phyloP scores from a whole-genome alignment of 805 yeast species.

The Metschnikowia dekortorum region DNA sequence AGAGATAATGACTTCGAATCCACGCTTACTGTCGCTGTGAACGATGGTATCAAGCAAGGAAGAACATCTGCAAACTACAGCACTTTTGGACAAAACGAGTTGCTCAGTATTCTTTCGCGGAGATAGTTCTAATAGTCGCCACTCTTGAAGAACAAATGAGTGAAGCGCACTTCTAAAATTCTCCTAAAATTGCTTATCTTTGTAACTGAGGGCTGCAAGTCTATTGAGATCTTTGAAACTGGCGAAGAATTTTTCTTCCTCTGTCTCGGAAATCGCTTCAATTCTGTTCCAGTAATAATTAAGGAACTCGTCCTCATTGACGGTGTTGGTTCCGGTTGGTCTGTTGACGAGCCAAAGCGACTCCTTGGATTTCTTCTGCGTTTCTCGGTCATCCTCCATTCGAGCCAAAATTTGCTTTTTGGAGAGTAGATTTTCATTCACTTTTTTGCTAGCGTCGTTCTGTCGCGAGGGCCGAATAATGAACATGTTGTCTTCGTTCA shows the following conservation, averaged over 20 bases:
- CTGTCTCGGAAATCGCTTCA: slow-evolving; percentile 46
- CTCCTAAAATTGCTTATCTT: slow-evolving; percentile 34
- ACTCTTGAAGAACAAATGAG: neutral
- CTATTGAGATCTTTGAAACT: slow-evolving; percentile 52
- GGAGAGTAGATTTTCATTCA: slow-evolving; percentile 22
- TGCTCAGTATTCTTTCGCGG: slow-evolving; percentile 48
- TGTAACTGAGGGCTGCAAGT: slow-evolving; percentile 51
- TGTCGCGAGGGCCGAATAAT: slow-evolving; percentile 22
- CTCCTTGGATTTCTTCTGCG: slow-evolving; percentile 83
- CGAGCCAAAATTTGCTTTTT: slow-evolving; percentile 61
- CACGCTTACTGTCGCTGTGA: slow-evolving; percentile 54
- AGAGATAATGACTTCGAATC: slow-evolving; percentile 35
- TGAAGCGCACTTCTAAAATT: slow-evolving; percentile 19
- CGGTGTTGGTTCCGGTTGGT: slow-evolving; percentile 29
- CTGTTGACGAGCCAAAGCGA: slow-evolving; percentile 67
- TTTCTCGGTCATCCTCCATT: slow-evolving; percentile 91
- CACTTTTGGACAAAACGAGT: slow-evolving; percentile 66
- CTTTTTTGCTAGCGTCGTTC: slow-evolving; percentile 22
- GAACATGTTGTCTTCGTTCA: slow-evolving; percentile 20
- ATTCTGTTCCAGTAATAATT: slow-evolving; percentile 46
- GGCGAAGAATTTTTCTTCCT: slow-evolving; percentile 36
- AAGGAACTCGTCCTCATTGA: slow-evolving; percentile 35
- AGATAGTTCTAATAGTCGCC: neutral
- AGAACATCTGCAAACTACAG: slow-evolving; percentile 60
- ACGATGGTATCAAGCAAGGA: slow-evolving; percentile 39